Conservation (phyloP, 805 yeast genomes). For the Schizosaccharomyces lindneri region DNA sequence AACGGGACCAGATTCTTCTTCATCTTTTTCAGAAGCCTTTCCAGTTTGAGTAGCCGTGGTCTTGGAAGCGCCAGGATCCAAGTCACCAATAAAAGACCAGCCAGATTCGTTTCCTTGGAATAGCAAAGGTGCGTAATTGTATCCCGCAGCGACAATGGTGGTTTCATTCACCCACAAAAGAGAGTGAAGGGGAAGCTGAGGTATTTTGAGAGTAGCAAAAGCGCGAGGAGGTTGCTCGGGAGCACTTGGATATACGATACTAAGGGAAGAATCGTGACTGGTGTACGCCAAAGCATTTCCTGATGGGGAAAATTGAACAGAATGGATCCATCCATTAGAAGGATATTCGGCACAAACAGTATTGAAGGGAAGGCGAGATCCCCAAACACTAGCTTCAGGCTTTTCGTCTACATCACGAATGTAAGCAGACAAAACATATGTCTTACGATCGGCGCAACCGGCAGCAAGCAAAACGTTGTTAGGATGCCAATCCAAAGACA, state of each 20-base stretch:
- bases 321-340: constrained; percentile 75
- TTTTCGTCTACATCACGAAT: constrained; percentile 70
- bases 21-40: background rate
- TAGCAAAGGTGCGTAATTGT: constrained; percentile 71
- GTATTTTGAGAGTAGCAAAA: constrained; percentile 32
- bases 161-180: constrained; percentile 42
- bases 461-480: constrained; percentile 68
- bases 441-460: constrained; percentile 86
- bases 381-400: constrained; percentile 73
- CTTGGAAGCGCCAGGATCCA: constrained; percentile 35
- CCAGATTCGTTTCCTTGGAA: constrained; percentile 41
- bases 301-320: constrained; percentile 56
- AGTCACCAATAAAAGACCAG: constrained; percentile 33
- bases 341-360: constrained; percentile 64
- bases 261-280: constrained; percentile 67
- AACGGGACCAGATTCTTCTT: constrained; percentile 34
- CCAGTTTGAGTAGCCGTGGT: constrained; percentile 17
- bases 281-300: constrained; percentile 61
- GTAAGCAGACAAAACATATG: constrained; percentile 68
- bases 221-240: constrained; percentile 38
- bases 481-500: constrained; percentile 77
- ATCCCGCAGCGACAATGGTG: constrained; percentile 69
- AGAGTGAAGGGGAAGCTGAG: constrained; percentile 57
- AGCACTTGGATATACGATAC: constrained; percentile 54
- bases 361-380: constrained; percentile 81